Conservation (phyloP, 345 rosid genomes). For the Pistacia integerrima region DNA sequence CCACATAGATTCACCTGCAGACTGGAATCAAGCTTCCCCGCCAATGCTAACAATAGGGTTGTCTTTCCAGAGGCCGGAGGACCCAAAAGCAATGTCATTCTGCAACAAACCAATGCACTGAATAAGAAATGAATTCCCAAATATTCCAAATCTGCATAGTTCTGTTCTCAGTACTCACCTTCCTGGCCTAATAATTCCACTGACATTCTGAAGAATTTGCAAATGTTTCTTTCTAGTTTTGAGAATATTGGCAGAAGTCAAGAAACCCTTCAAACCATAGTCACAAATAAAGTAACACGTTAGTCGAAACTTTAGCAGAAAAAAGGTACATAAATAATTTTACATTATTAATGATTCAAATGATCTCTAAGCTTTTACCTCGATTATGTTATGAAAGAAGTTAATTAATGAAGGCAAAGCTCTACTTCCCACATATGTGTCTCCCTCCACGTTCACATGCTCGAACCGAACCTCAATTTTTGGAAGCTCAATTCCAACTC, state of each 20-base stretch:
- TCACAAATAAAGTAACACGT: too few relatives aligned
- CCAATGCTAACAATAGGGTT: slow-evolving; percentile 70
- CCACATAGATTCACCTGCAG: slow-evolving; percentile 48
- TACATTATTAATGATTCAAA: too few relatives aligned
- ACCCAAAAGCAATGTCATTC: slow-evolving; percentile 58
- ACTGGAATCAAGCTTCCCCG: slow-evolving; percentile 49
- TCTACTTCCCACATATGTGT: slow-evolving; percentile 32
- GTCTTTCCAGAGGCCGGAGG: slow-evolving; percentile 93
- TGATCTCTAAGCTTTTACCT: slow-evolving; percentile 26
- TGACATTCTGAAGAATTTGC: slow-evolving; percentile 65
- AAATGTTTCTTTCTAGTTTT: slow-evolving; percentile 54
- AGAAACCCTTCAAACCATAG: slow-evolving; percentile 26
- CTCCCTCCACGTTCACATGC: slow-evolving; percentile 36
- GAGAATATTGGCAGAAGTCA: slow-evolving; percentile 37
- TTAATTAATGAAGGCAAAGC: slow-evolving; percentile 38
- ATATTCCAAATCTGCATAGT: background rate
- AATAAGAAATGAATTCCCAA: background rate
- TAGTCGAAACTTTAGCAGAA: too few relatives aligned
- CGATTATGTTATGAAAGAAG: slow-evolving; percentile 22
- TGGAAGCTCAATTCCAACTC: slow-evolving; percentile 36
- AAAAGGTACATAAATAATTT: too few relatives aligned
- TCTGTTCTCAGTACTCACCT: slow-evolving; percentile 34
- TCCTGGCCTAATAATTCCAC: slow-evolving; percentile 75
- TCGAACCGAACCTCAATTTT: slow-evolving; percentile 37
- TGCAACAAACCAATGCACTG: slow-evolving; percentile 15